Evolutionary conservation across 2,329 filamentous ascomycete species (phyloP).

Genomic region (Claviceps fusiformis): DNA sequence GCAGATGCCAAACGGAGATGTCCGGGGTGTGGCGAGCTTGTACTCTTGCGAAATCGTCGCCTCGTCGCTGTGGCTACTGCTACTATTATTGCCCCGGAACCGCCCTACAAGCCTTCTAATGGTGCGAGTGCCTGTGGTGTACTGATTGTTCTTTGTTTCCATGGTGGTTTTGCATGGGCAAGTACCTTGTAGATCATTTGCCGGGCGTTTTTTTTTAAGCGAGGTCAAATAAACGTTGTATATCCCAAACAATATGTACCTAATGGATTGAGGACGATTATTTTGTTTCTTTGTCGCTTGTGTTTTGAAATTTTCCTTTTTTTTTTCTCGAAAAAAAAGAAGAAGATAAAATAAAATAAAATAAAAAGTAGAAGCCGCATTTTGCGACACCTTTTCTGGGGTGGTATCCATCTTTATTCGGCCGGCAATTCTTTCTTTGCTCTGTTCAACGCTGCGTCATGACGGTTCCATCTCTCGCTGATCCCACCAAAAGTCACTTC

Average conservation of each 20-base stretch:
- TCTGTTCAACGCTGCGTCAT: not conserved
- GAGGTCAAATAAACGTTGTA: not conserved
- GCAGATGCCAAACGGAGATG: not conserved
- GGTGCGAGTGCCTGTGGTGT: not conserved
- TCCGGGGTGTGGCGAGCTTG: not conserved
- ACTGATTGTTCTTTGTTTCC: not conserved
- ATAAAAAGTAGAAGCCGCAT: too few species aligned
- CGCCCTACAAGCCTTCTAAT: constrained; percentile 8
- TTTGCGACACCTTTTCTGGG: not conserved
- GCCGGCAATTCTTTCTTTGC: not conserved
- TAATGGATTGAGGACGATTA: too few species aligned
- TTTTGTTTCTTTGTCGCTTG: too few species aligned
- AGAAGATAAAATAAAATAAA: too few species aligned
- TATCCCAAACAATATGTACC: too few species aligned
- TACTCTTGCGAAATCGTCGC: not conserved
- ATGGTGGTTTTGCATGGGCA: not conserved
- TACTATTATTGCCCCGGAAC: constrained; percentile 6
- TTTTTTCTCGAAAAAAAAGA: too few species aligned
- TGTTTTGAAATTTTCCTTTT: too few species aligned
- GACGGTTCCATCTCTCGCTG: not conserved
- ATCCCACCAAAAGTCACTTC: not conserved
- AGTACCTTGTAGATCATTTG: not conserved
- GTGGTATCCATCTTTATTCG: not conserved
- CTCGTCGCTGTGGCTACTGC: constrained; percentile 2
- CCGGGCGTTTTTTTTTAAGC: not conserved